Evolutionary conservation across 2,329 filamentous ascomycete genomes (phyloP), one percentile per base, ranked within the genome.

Genomic region (Colletotrichum spinosum): DNA sequence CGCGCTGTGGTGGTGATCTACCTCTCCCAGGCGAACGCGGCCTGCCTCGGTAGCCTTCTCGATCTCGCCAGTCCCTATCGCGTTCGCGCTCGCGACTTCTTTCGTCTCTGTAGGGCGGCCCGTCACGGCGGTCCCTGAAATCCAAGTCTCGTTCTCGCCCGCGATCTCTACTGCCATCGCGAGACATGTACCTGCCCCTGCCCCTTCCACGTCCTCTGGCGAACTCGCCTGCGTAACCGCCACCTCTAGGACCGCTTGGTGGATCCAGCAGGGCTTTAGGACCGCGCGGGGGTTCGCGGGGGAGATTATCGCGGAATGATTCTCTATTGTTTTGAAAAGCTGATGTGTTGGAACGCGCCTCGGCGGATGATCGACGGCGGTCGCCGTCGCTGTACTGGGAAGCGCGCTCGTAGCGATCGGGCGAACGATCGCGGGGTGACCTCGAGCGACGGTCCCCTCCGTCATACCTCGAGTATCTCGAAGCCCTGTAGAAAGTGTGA

Each of bases 261-360:
- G 87, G 80, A 67, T 95, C 92, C 65, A 91, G 86, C 62, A 94
- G 81, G 4, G 92, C 92, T 76, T 94, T 93, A 10, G 94, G 93
- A 0, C 92, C 94, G 60, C 93, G 86, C 3, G 94, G 94, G 2
- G 92, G 90, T 68, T 97, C 92, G 69, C 90, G 85, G 11, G 85
- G 42, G 4, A 70, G 60, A 41, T 62, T 62, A 35, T 69, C 83
- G 37, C 81, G 75, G 68, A 88, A 89, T 11, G 73, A 75, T 69
- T 90, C 87, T 69, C 89, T 83, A 70, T 84, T 86, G 70, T 84
- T 86, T 2, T 85, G 86, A 67, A 92, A 92, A n/a, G 82, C 79
- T 35, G 85, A 83, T 60, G 83, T 82, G 72, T 87, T 89, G 38
- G 81, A 76, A 66, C 86, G 82, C 52, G 80, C 81, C 71, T 90